phyloP scores from a whole-genome alignment of 768 basidiomycete genomes.

The Hemileccinum rubropunctum region DNA sequence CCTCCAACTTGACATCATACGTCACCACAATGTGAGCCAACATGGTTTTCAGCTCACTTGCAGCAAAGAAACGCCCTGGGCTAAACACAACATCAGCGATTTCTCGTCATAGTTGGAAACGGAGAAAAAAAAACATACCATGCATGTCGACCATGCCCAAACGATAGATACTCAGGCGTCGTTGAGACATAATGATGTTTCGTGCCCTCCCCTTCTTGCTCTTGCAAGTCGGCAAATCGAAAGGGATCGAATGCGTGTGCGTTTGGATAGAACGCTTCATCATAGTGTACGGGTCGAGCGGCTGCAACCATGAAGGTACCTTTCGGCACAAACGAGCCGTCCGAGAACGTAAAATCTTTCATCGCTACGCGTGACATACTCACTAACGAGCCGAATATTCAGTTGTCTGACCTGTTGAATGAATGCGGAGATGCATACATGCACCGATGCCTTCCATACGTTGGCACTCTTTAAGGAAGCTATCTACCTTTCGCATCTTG shows the following conservation, averaged over 20 bases:
- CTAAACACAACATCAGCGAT: not conserved
- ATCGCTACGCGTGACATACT: conserved; percentile 31
- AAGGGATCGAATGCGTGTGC: conserved; percentile 44
- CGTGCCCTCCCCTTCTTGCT: conserved; percentile 28
- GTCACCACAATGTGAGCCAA: conserved; percentile 41
- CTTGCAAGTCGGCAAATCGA: conserved; percentile 41
- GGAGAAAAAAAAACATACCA: conserved; percentile 12
- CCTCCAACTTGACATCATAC: conserved; percentile 20
- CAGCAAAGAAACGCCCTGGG: conserved; percentile 42
- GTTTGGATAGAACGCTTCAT: conserved; percentile 28
- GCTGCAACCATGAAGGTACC: conserved; percentile 27
- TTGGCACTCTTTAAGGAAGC: conserved; percentile 38
- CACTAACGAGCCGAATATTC: conserved; percentile 11
- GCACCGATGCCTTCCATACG: conserved; percentile 29
- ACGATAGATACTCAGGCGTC: conserved; percentile 32
- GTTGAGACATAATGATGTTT: conserved; percentile 38
- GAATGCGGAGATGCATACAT: conserved; percentile 13
- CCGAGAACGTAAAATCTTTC: conserved; percentile 35
- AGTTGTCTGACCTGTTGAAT: not conserved
- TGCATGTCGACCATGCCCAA: conserved; percentile 34
- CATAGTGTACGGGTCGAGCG: conserved; percentile 18
- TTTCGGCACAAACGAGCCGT: conserved; percentile 37
- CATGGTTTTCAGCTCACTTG: conserved; percentile 43
- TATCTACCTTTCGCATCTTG: conserved; percentile 37
- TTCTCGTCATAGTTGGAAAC: too few species aligned